Evolutionary conservation across 257 asterid genomes (phyloP).

Genomic region (Anisodus acutangulus): DNA sequence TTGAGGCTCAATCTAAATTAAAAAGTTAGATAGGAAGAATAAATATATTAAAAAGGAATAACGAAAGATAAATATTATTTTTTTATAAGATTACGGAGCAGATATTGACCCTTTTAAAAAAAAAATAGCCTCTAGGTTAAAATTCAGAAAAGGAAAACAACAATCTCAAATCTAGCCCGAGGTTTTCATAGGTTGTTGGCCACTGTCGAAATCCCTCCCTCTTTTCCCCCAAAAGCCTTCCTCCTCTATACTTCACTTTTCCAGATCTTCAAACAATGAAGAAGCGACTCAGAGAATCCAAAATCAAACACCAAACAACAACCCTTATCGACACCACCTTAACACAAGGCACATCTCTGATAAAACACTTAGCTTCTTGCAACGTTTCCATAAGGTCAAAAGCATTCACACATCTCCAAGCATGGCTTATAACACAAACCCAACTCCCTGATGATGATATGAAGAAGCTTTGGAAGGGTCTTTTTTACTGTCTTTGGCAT

Average conservation of each 20-base stretch:
- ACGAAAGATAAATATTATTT: too few species aligned
- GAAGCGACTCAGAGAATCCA: slow-evolving; percentile 62
- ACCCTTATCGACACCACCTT: slow-evolving; percentile 46
- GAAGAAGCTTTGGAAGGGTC: slow-evolving; percentile 89
- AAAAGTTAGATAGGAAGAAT: too few species aligned
- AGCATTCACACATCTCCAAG: slow-evolving; percentile 62
- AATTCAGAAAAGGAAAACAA: too few species aligned
- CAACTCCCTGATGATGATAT: slow-evolving; percentile 65
- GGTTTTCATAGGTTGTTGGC: too few species aligned
- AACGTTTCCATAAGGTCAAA: slow-evolving; percentile 76
- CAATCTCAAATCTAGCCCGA: too few species aligned
- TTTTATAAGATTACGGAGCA: too few species aligned
- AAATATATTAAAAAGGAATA: too few species aligned
- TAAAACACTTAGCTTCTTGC: slow-evolving; percentile 76
- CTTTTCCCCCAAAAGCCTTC: slow-evolving; percentile 30
- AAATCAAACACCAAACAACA: slow-evolving; percentile 47
- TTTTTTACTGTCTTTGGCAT: slow-evolving; percentile 93
- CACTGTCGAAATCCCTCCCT: neutral
- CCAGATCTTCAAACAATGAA: slow-evolving; percentile 42
- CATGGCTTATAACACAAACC: slow-evolving; percentile 64
- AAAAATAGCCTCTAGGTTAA: too few species aligned
- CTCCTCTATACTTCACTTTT: neutral
- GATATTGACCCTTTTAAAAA: too few species aligned
- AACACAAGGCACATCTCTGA: slow-evolving; percentile 43
- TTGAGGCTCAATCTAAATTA: too few species aligned